Conservation (phyloP, 805 yeast species). For the Candida pseudoglaebosa region DNA sequence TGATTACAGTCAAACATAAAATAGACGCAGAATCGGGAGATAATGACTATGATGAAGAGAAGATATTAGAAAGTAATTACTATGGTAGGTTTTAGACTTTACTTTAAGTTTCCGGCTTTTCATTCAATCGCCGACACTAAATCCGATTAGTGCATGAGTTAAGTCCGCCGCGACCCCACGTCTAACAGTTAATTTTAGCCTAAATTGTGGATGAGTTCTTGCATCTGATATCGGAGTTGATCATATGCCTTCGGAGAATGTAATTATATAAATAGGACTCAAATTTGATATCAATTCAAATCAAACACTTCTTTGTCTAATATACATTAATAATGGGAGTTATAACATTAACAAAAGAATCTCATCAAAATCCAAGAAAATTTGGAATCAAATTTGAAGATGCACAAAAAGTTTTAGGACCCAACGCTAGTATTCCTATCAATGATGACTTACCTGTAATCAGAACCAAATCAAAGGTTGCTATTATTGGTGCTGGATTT, state of each 20-base stretch:
- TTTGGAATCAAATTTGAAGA: conserved; percentile 27
- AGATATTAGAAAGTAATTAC: conserved; percentile 22
- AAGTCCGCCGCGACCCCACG: no score
- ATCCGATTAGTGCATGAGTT: no score
- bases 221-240: not conserved
- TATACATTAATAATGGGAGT: conserved; percentile 21
- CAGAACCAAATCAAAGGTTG: conserved; percentile 24
- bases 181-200: no score
- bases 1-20: conserved; percentile 18
- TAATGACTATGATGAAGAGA: conserved; percentile 33
- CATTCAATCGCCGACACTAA: no score
- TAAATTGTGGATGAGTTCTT: no score
- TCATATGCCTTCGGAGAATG: conserved; percentile 2
- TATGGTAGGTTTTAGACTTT: no score
- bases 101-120: no score
- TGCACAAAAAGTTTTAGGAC: conserved; percentile 24
- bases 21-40: conserved; percentile 14
- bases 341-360: conserved; percentile 23
- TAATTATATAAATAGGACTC: not conserved
- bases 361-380: conserved; percentile 28
- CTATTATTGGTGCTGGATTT: conserved; percentile 40
- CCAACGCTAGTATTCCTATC: conserved; percentile 13
- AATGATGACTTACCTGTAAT: conserved; percentile 17
- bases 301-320: no score
- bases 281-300: no score